phyloP scores from a whole-genome alignment of 108 stramenopile genomes.

The Skeletonema costatum region DNA sequence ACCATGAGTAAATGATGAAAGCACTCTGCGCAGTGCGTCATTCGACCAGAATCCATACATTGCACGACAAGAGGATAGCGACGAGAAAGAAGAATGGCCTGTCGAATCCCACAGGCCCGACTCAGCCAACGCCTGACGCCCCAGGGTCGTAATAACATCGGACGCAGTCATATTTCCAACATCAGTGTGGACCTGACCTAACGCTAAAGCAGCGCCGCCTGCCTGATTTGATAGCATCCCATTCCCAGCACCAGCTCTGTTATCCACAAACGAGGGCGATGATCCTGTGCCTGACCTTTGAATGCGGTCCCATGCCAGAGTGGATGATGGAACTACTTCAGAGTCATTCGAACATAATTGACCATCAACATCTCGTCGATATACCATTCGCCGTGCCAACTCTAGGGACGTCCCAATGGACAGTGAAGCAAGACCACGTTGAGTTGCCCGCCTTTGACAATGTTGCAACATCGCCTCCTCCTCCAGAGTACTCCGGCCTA shows the following conservation, averaged over 20 bases:
- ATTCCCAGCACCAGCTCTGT: neutral
- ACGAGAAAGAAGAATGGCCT: conserved; percentile 51
- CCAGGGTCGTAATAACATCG: conserved; percentile 54
- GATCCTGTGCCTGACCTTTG: conserved; percentile 13
- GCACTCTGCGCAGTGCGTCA: conserved; percentile 28
- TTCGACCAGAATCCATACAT: conserved; percentile 57
- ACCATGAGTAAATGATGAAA: conserved; percentile 25
- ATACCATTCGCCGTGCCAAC: conserved; percentile 27
- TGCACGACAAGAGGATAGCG: conserved; percentile 50
- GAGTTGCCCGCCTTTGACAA: conserved; percentile 29
- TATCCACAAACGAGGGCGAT: neutral
- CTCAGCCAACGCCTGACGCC: conserved; percentile 48
- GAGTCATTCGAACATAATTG: conserved; percentile 13
- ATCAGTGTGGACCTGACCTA: conserved; percentile 56
- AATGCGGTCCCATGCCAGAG: conserved; percentile 39
- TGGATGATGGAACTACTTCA: conserved; percentile 2
- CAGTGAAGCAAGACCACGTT: conserved; percentile 41
- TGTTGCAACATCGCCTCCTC: conserved; percentile 30
- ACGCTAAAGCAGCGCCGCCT: conserved; percentile 5
- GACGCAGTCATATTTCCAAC: conserved; percentile 25
- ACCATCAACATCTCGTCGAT: conserved; percentile 6
- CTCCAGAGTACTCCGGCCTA: conserved; percentile 5
- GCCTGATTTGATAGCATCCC: neutral
- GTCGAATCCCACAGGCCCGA: conserved; percentile 76
- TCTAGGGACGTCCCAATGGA: conserved; percentile 38